Conservation (phyloP, 2,329 filamentous ascomycete genomes). For the Neofusicoccum umdonicola region DNA sequence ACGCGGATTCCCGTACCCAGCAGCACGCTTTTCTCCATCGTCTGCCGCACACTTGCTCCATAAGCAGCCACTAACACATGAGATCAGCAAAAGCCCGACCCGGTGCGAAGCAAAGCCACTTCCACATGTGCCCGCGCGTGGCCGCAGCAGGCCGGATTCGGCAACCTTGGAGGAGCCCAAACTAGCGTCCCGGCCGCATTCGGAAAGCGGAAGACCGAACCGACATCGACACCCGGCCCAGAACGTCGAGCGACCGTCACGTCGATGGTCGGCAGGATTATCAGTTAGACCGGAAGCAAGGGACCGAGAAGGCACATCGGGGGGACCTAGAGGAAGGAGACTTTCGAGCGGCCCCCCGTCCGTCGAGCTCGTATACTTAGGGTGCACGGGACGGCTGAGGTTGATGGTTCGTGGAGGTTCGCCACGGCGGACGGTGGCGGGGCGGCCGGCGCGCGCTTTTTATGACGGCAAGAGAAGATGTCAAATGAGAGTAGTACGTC, state of each 20-base stretch:
- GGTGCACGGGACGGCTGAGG: not conserved
- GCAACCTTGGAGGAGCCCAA: not conserved
- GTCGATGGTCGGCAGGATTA: not conserved
- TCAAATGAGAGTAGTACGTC: not conserved
- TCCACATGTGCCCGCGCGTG: not conserved
- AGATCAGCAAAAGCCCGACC: not conserved
- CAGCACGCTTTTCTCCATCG: no score
- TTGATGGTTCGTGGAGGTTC: not conserved
- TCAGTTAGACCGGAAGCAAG: not conserved
- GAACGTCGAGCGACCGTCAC: not conserved
- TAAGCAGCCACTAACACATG: not conserved
- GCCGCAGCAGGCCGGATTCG: not conserved
- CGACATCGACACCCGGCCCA: not conserved
- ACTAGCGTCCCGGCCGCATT: not conserved
- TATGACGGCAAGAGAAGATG: not conserved
- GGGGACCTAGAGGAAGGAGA: not conserved
- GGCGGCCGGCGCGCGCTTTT: not conserved
- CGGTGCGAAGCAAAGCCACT: not conserved
- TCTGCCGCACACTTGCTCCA: no score
- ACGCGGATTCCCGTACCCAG: no score
- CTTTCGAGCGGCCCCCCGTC: not conserved
- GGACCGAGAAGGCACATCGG: not conserved
- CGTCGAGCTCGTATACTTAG: no score
- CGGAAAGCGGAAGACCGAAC: not conserved
- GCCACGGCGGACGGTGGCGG: not conserved